Evolutionary conservation across 2,329 filamentous ascomycete genomes (phyloP), one percentile per base, ranked within the genome.

Genomic region (Aspergillus glaucus): DNA sequence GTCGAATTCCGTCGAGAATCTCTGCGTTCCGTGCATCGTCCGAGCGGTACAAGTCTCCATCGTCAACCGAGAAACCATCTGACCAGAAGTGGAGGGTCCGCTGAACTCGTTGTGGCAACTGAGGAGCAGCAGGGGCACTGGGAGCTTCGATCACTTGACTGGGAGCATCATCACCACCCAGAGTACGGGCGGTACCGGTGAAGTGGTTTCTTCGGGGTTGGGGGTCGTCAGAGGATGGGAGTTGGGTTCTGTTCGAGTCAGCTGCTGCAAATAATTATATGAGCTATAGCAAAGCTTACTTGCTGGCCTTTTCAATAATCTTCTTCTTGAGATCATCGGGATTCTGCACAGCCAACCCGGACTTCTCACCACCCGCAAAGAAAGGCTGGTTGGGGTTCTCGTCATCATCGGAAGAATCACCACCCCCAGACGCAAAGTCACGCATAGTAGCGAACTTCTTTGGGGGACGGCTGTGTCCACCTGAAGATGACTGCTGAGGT

Each of bases 331-430:
- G 65, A 49, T 79, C 75, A 60, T 79, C 77, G 2, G 82, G 82
- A 58, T 85, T 82, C 62, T 85, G 79, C 48, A 85, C 82, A 6
- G 82, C 82, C 22, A 85, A 69, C n/a, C 81, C 82, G 10, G 81
- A 85, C 68, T 85, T 85, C 65, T 84, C 82, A 42, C 82, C 82
- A 43, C 82, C 82, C 17, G 82, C 77, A 60, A 83, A 85, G 54
- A 84, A 73, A 62, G 85, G 80, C 45, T 75, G 74, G 21, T 71
- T 70, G 50, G 79, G 75, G 51, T 80, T 71, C 45, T 80, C 75
- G 51, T 80, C 75, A 10, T 80, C 75, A 6, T 81, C 73, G 14
- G 71, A 68, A 3, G 64, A 64, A 44, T 71, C 63, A 10, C 55
- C 71, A n/a, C 67, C 69, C 19, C 60, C 62, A 17, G 68, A 60